Conservation (phyloP, 192 early-diverging fungal species). For the Dimargaris cristalligena region DNA sequence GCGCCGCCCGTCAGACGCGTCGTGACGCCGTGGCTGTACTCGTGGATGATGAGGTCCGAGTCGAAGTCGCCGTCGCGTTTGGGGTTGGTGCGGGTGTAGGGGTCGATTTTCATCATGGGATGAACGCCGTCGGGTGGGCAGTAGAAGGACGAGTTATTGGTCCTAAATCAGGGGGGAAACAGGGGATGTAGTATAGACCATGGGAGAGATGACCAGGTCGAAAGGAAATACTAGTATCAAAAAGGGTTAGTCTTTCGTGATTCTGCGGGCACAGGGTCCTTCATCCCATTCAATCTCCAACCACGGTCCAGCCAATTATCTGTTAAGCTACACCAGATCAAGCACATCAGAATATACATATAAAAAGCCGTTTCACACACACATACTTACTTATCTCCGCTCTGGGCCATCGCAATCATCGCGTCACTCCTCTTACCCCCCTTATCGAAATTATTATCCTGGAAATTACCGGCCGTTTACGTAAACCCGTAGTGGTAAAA, state of each 20-base stretch:
- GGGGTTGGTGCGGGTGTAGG: conserved; percentile 26
- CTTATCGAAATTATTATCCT: conserved; percentile 29
- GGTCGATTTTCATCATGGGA: conserved; percentile 33
- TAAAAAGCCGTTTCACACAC: too few species aligned
- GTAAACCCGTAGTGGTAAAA: conserved; percentile 30
- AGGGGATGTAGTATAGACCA: too few species aligned
- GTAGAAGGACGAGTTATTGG: conserved; percentile 42
- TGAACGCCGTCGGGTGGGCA: conserved; percentile 36
- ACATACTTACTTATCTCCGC: conserved; percentile 14
- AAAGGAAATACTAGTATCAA: too few species aligned
- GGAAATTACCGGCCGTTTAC: conserved; percentile 35
- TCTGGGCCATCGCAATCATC: conserved; percentile 31
- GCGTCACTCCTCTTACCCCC: conserved; percentile 28
- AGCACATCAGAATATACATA: too few species aligned
- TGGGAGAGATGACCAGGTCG: too few species aligned
- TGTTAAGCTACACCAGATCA: too few species aligned
- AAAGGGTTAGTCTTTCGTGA: too few species aligned
- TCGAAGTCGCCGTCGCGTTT: conserved; percentile 39
- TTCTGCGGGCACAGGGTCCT: too few species aligned
- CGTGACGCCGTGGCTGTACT: conserved; percentile 41
- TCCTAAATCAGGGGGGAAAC: too few species aligned
- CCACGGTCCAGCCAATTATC: too few species aligned
- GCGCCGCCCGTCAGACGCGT: conserved; percentile 51
- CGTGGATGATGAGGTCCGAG: conserved; percentile 38
- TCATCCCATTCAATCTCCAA: too few species aligned